Conservation (phyloP, 805 yeast species). For the Kazachstania africana region DNA sequence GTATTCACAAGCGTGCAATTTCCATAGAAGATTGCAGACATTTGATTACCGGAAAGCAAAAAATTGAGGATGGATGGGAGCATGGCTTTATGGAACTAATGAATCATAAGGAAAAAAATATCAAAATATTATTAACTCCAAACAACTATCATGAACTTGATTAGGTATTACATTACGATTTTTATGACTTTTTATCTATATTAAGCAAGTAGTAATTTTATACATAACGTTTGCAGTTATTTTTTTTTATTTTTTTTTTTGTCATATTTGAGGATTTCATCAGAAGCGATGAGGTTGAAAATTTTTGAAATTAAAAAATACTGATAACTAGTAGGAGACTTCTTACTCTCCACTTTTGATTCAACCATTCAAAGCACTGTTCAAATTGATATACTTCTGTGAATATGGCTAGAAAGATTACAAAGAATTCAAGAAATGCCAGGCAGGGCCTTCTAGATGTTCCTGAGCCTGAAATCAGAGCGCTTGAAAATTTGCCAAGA, state of each 20-base stretch:
- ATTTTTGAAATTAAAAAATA: neutral
- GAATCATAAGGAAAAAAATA: conserved; percentile 41
- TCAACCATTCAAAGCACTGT: neutral
- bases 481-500: conserved; percentile 43
- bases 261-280: neutral
- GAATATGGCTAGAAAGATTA: conserved; percentile 9
- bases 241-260: no score
- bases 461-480: conserved; percentile 35
- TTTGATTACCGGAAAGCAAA: conserved; percentile 43
- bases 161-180: neutral
- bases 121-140: conserved; percentile 44
- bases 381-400: neutral
- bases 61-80: conserved; percentile 38
- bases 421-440: conserved; percentile 60
- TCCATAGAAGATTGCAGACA: conserved; percentile 31
- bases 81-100: conserved; percentile 42
- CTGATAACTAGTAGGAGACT: neutral
- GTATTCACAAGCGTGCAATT: conserved; percentile 37
- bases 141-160: conserved; percentile 28
- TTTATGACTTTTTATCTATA: no score
- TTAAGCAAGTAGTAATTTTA: neutral
- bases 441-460: conserved; percentile 47
- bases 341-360: no score
- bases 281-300: neutral
- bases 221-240: no score